Evolutionary conservation across 306 rosid genomes (phyloP), one percentile per base, ranked within the genome.

Genomic region (Dalbergia oliveri): DNA sequence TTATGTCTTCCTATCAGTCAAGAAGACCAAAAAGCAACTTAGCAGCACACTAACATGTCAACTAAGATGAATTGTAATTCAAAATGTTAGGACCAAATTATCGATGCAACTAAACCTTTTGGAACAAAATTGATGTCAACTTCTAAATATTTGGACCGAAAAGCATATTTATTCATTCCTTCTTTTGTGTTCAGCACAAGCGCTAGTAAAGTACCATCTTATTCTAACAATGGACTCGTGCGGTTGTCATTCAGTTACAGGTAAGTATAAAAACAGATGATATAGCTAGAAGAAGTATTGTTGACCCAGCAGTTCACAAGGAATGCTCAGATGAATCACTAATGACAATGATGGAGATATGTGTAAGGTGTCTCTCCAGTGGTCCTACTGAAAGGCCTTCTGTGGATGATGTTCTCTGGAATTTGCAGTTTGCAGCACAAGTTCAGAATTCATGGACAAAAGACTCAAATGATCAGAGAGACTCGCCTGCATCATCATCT

Each of bases 321-420:
- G 97, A 91, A 60, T 95, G 99, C 80, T 91, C 96, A 26, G 92
- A 84, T 31, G 88, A 84, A 62, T 95, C 99, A 37, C 56, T 95
- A 61, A 90, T 86, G 89, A 93, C 88, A 65, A 78, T 89, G 89
- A 93, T 93, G 99, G 96, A 93, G 87, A 80, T 95, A 83, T 91
- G 99, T 62, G 80, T 93, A 71, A 88, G 99, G 81, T 93, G 98
- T 69, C 87, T 95, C 64, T 85, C 87, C 12, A 64, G 43, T 44
- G 91, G 90, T 62, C 85, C 88, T 60, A 58, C 81, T 67, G 86
- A 83, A 6, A 87, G 94, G 82, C 99, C 98, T 77, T 90, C 99
- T 4, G 91, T 93, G 11, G 99, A 91, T 82, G 99, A 90, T 77
- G 83, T 93, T 73, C 93, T 95, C 31, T 95, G 99, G 99, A 93